Conservation (phyloP, 352 stramenopile genomes). For the Thalassiosira hispida region DNA sequence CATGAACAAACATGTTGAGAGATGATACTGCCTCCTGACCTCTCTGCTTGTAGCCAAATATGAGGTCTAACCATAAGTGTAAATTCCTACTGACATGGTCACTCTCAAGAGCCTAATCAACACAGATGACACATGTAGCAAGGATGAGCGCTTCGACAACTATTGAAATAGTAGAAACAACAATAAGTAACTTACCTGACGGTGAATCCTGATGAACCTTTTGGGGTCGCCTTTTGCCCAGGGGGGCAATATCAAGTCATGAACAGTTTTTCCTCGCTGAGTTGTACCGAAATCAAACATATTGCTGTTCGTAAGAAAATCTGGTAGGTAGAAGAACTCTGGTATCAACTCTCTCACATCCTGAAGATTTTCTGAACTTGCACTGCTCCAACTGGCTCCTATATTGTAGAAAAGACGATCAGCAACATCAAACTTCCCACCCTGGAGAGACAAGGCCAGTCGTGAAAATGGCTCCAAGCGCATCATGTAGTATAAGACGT, state of each 20-base stretch:
- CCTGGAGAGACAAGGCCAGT: conserved; percentile 93
- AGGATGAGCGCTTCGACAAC: conserved; percentile 6
- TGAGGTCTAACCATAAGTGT: conserved; percentile 98
- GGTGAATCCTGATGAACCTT: conserved; percentile 94
- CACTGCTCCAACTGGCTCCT: conserved; percentile 92
- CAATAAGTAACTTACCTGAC: conserved; percentile 80
- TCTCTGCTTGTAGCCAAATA: conserved; percentile 99
- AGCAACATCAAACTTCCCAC: conserved; percentile 94
- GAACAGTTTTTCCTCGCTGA: conserved; percentile 87
- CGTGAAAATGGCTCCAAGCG: conserved; percentile 98
- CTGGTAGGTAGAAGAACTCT: conserved; percentile 89
- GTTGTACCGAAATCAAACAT: conserved; percentile 88
- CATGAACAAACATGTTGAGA: conserved; percentile 98
- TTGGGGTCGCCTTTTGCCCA: conserved; percentile 94
- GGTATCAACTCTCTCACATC: conserved; percentile 89
- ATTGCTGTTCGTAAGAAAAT: conserved; percentile 90
- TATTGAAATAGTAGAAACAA: neutral
- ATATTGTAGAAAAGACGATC: conserved; percentile 96
- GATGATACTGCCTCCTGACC: conserved; percentile 90
- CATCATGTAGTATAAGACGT: conserved; percentile 98
- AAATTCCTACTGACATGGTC: conserved; percentile 97
- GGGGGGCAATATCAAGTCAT: conserved; percentile 95
- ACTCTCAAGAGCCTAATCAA: conserved; percentile 93
- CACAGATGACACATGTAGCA: neutral
- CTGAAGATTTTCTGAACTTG: conserved; percentile 89